Percentiles rank a stretch among this genome's conserved stretches.
These are phyloP conservation scores for Colletotrichum somersetense DNA, from an alignment of 2,329 filamentous ascomycete genomes.

Conservation along the genomic window DNA sequence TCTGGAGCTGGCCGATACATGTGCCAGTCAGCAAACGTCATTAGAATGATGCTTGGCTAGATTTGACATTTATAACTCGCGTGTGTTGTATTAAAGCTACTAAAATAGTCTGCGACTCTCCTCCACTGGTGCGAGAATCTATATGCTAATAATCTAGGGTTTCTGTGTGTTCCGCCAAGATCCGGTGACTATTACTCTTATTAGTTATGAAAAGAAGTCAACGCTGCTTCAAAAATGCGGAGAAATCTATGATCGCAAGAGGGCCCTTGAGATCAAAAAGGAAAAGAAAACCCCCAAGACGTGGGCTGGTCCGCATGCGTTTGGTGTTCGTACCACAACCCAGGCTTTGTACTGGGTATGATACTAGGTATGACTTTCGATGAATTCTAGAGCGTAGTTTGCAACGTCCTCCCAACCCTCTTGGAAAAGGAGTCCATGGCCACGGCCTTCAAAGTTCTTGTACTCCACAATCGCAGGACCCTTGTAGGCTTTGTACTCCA, in stretches of 20 bases:
- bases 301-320: neutral
- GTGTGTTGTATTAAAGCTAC: neutral
- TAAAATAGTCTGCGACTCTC: neutral
- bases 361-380: neutral
- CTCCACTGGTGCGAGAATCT: neutral
- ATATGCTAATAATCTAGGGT: neutral
- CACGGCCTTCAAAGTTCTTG: conserved; percentile 43
- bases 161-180: neutral
- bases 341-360: neutral
- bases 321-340: neutral
- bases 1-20: neutral
- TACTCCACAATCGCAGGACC: conserved; percentile 40
- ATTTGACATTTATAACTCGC: neutral
- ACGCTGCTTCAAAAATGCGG: neutral
- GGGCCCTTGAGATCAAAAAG: neutral
- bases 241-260: neutral
- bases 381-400: conserved; percentile 29
- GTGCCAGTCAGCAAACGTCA: neutral
- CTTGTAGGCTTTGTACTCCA: conserved; percentile 42
- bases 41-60: neutral
- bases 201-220: neutral
- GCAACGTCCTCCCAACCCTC: conserved; percentile 42
- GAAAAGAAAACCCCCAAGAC: neutral
- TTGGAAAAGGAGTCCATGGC: conserved; percentile 45
- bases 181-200: neutral